Evolutionary conservation across 2,329 filamentous ascomycete genomes (phyloP).

Genomic region (Macrophomina tecta): DNA sequence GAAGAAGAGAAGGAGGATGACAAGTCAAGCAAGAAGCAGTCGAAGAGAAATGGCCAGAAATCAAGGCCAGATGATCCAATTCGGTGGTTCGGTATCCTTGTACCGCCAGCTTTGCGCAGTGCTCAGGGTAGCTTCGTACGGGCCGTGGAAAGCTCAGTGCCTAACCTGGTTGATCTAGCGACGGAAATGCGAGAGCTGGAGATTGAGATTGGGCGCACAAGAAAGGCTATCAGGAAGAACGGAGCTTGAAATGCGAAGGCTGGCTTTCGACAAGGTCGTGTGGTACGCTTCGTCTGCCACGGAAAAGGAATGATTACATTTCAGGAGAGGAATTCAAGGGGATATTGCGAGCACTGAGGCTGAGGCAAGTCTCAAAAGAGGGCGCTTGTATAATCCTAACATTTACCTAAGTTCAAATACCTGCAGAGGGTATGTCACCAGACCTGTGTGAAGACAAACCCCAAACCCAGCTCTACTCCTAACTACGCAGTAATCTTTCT

Average conservation of each 20-base stretch:
- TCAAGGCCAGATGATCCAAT: slow-evolving; percentile 57
- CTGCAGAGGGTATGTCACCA: too few relatives aligned
- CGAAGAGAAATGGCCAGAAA: not conserved
- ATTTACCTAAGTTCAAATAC: too few relatives aligned
- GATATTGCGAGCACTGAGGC: too few relatives aligned
- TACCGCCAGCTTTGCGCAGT: slow-evolving; percentile 55
- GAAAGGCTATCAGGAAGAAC: slow-evolving; percentile 53
- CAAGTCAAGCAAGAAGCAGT: not conserved
- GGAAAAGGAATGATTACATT: too few relatives aligned
- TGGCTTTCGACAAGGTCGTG: not conserved
- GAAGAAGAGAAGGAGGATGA: not conserved
- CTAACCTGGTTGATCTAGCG: slow-evolving; percentile 62
- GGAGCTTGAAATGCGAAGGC: not conserved
- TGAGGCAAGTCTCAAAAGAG: too few relatives aligned
- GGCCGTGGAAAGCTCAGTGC: slow-evolving; percentile 64
- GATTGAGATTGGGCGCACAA: slow-evolving; percentile 67
- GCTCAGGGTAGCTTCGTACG: slow-evolving; percentile 66
- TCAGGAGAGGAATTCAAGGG: too few relatives aligned
- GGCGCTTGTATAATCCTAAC: too few relatives aligned
- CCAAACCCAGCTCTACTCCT: too few relatives aligned
- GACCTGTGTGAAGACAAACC: too few relatives aligned
- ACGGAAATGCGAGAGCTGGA: slow-evolving; percentile 69
- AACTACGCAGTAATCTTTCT: too few relatives aligned
- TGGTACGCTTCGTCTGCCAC: too few relatives aligned
- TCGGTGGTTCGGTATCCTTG: slow-evolving; percentile 61